Evolutionary conservation across 441 rosid species (phyloP), one percentile per base, ranked within the genome.

Genomic region (Populus tomentosa): DNA sequence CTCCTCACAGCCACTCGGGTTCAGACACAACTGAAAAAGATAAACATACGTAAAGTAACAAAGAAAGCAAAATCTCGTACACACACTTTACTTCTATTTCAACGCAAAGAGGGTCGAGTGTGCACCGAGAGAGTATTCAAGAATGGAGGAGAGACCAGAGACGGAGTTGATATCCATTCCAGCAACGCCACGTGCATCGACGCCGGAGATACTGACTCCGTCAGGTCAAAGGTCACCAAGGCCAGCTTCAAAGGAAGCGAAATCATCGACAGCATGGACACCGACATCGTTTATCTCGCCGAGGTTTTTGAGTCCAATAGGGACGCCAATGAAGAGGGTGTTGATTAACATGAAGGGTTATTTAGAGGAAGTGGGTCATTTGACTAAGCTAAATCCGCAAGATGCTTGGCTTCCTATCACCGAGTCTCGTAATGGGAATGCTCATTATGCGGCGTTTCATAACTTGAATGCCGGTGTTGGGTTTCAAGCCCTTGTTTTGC

Each of bases 321-420:
- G 99, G 50, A 95, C 98, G 21, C 99, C 99, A 2, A 92, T 95
- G 97, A 95, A 92, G 90, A 90, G 97, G 82, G 98, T 90, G 69
- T 80, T 95, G 79, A 84, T 91, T 7, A 95, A 94, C 83, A 93
- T 95, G 99, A 95, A 95, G 80, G 89, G 98, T 0, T 95, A 95
- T 80, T 71, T 95, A 35, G 99, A 95, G 83, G 99, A 94, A 75
- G 89, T 95, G 63, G 99, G 98, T 42, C 99, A 95, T 56, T 86
- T 95, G 32, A 95, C 99, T 9, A 95, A 92, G 89, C 95, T 95
- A 13, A 94, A 95, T 80, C 99, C 99, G 4, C 99, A 95, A 73
- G 99, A 95, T 28, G 98, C 98, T 77, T 95, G 97, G 98, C 97
- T 95, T 70, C 99, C 98, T 11, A 93, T 95, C 59, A 95, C 99